Conservation (phyloP, 2,329 filamentous ascomycete species). For the Aphanocladium album region DNA sequence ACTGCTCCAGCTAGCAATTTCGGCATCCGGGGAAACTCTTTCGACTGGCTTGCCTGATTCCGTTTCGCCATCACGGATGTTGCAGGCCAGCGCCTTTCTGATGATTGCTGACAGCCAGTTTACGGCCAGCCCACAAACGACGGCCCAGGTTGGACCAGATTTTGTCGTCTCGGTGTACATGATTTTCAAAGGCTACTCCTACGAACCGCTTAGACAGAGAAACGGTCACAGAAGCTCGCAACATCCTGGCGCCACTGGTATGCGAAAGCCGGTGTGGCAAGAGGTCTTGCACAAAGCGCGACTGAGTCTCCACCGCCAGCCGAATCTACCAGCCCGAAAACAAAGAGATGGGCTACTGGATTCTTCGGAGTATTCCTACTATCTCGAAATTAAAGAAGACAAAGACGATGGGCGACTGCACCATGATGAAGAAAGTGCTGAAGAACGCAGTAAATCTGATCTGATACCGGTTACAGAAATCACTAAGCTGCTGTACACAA, state of each 20-base stretch:
- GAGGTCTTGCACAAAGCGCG: constrained; percentile 92
- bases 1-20: constrained; percentile 87
- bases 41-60: constrained; percentile 73
- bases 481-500: constrained; percentile 89
- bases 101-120: constrained; percentile 84
- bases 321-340: constrained; percentile 22
- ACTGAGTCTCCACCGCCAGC: constrained; percentile 72
- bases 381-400: constrained; percentile 78
- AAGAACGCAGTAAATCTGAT: constrained; percentile 45
- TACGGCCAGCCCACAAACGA: constrained; percentile 53
- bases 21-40: constrained; percentile 83
- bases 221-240: neutral
- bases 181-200: constrained; percentile 78
- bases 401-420: constrained; percentile 55
- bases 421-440: constrained; percentile 31
- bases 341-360: neutral
- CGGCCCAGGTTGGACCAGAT: constrained; percentile 79
- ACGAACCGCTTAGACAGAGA: constrained; percentile 14
- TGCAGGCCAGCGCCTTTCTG: constrained; percentile 90
- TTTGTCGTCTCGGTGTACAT: constrained; percentile 91
- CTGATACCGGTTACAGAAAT: constrained; percentile 54
- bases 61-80: constrained; percentile 81
- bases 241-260: constrained; percentile 23
- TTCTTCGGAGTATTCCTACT: constrained; percentile 60
- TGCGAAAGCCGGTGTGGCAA: constrained; percentile 76